Base-by-base conservation (phyloP, 2,329 filamentous ascomycete species). In the Diplodia intermedia region DNA sequence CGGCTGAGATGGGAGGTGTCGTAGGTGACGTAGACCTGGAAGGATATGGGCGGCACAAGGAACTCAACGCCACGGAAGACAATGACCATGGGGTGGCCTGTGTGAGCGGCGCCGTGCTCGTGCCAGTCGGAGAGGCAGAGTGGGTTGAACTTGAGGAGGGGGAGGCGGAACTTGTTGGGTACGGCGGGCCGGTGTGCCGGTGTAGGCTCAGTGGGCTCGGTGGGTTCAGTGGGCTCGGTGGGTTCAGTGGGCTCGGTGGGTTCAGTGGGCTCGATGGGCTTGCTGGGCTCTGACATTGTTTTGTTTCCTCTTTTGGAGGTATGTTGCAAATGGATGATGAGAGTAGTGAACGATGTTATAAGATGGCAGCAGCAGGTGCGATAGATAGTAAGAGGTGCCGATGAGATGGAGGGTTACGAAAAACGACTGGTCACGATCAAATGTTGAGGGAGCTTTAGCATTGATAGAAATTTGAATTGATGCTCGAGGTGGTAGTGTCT, bases 21-120 rank as follows among this genome's bases (percentile, higher is more conserved):
- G 15, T 18, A 55, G 18, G 52, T 55, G 52, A 55, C 52, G 15
- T 55, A 36, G 52, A 11, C 52, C 15, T 55, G 52, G 26, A 36
- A 55, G 3, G 29, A 18, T 9, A 55, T 14, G 8, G 29, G 52
- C 15, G 11, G 2, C 5, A 14, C 14, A 20, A 55, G n/a, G 8
- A 8, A n/a, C 2, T 31, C 23, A 4, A 4, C 14, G 14, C 29
- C 14, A 29, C 29, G 18, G 15, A 55, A n/a, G 26, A 9, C 29
- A 29, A 9, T 55, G 52, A 33, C 52, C 52, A 15, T 6, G 14
- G 14, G 29, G 2, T 8, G 6, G 18, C 43, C n/a, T 7, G 43
- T n/a, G 43, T n/a, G n/a, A n/a, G 8, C 43, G 43, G 43, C 43
- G 8, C 18, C 18, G 43, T 20, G 18, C 38, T 20, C 18, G 18